Evolutionary conservation across 2,329 filamentous ascomycete genomes (phyloP), one percentile per base, ranked within the genome.

Genomic region (Rhinocladiella mackenziei): DNA sequence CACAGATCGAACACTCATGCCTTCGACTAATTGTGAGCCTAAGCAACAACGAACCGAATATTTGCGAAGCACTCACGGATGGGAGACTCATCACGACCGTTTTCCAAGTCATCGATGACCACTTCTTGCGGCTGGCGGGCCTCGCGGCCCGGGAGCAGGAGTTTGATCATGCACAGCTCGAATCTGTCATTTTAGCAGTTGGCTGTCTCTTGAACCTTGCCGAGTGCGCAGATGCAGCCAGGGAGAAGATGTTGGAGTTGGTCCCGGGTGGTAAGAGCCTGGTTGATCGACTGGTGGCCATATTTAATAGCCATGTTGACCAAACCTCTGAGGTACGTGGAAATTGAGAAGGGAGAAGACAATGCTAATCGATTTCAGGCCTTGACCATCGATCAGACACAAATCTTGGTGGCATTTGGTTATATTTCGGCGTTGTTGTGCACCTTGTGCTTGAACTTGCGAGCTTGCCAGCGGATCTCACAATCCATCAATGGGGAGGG

Each of bases 161-260:
- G 8, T 30, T 48, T 20, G 71, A 77, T n/a, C 72, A 73, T 38
- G 70, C 71, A 6, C 66, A 84, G 7, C 69, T 89, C 40, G 84
- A 94, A 54, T 76, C 79, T 36, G 73, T 95, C 10, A 77, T 95
- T 36, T 73, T 96, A 30, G 77, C 86, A 39, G 70, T 95, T 28
- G 89, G 88, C 0, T 79, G 87, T 15, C 77, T 91, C 65, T 94
- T 94, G 63, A 96, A 96, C 58, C 77, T 96, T 42, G 78, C 86
- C 6, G 89, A 95, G 62, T 83, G 87, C 60, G 88, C 81, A 58
- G 71, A 80, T 11, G 63, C 72, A 15, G 82, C 84, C 9, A 73
- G 82, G 40, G 62, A 68, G 58, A 50, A 69, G 64, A 59, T 75
- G 62, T 53, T 78, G 59, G 49, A 61, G 49, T 54, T 64, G 51